phyloP scores from a whole-genome alignment of 371 early-diverging fungal genomes.

The Mucor mucedo region DNA sequence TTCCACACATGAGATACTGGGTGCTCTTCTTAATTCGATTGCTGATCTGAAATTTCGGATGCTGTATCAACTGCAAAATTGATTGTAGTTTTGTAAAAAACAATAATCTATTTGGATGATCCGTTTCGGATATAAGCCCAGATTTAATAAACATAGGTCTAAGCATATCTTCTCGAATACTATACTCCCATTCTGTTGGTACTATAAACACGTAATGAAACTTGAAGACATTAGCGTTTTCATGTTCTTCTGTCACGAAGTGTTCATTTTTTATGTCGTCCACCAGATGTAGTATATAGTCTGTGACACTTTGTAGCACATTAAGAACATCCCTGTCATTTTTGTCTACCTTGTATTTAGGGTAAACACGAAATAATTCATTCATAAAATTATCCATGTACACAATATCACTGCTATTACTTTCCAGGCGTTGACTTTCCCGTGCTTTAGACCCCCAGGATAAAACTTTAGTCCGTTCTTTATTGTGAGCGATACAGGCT shows the following conservation, averaged over 20 bases:
- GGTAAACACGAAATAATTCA: neutral
- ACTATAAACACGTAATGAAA: neutral
- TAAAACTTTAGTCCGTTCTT: neutral
- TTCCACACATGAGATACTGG: neutral
- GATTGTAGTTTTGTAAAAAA: neutral
- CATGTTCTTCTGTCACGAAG: neutral
- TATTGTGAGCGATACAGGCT: neutral
- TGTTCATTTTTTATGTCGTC: neutral
- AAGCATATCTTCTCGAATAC: neutral
- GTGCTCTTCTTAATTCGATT: neutral
- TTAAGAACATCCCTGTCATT: neutral
- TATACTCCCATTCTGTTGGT: neutral
- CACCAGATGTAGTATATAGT: neutral
- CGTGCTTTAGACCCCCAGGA: neutral
- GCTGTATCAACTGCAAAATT: neutral
- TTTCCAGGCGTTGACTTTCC: no score
- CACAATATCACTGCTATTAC: neutral
- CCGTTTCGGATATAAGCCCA: neutral
- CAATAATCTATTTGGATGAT: neutral
- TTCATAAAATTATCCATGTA: neutral
- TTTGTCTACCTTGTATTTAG: neutral
- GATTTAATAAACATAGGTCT: neutral
- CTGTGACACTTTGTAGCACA: constrained; percentile 1
- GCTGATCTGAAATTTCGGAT: neutral
- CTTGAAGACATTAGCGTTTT: neutral